These are phyloP conservation scores for Mycena chlorophos DNA, from an alignment of 768 basidiomycete genomes.

Conservation along the genomic window DNA sequence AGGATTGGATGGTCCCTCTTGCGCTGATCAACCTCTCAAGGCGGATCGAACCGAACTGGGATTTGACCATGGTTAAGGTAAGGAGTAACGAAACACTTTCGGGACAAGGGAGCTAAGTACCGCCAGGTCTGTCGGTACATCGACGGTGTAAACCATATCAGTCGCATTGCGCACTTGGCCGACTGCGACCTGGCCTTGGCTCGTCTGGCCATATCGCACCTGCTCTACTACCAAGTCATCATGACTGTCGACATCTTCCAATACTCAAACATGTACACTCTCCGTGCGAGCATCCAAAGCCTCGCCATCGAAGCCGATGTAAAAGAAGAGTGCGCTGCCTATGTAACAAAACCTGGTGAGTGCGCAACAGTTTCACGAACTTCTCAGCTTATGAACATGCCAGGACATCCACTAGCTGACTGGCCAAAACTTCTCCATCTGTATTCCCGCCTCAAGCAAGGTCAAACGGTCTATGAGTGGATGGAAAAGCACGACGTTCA, in stretches of 20 bases:
- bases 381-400: too few relatives aligned
- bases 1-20: slow-evolving; percentile 95
- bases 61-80: slow-evolving; percentile 89
- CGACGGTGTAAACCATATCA: slow-evolving; percentile 89
- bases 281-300: slow-evolving; percentile 84
- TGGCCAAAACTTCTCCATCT: slow-evolving; percentile 49
- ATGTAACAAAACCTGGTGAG: slow-evolving; percentile 78
- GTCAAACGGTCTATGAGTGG: slow-evolving; percentile 85
- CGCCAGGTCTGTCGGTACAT: slow-evolving; percentile 75
- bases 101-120: background rate
- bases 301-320: slow-evolving; percentile 84
- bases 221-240: slow-evolving; percentile 96
- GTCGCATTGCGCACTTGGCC: slow-evolving; percentile 87
- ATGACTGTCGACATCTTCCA: slow-evolving; percentile 98
- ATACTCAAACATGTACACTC: slow-evolving; percentile 95
- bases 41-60: slow-evolving; percentile 90
- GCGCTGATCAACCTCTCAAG: slow-evolving; percentile 81
- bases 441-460: slow-evolving; percentile 84
- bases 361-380: background rate
- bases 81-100: background rate
- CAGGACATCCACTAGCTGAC: background rate
- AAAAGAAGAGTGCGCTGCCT: slow-evolving; percentile 87
- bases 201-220: slow-evolving; percentile 85
- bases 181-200: slow-evolving; percentile 84
- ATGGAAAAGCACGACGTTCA: slow-evolving; percentile 75